Evolutionary conservation across 2,329 filamentous ascomycete genomes (phyloP).

Genomic region (Scedosporium dehoogii): DNA sequence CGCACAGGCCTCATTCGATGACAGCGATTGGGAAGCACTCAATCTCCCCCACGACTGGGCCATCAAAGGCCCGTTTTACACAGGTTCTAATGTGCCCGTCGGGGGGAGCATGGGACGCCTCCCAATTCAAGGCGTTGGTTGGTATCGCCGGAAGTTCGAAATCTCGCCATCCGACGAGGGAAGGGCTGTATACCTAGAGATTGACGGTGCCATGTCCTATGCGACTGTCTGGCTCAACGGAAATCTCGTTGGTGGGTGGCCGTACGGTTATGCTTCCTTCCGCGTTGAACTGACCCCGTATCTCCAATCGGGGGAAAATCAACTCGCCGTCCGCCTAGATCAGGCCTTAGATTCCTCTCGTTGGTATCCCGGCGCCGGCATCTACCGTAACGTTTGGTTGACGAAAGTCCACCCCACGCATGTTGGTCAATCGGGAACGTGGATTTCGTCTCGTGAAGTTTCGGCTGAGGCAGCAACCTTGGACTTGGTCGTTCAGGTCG

Average conservation of each 20-base stretch:
- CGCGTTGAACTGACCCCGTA: slow-evolving; percentile 39
- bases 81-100: slow-evolving; percentile 20
- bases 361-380: slow-evolving; percentile 44
- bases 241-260: slow-evolving; percentile 39
- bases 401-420: slow-evolving; percentile 34
- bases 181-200: slow-evolving; percentile 32
- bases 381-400: slow-evolving; percentile 46
- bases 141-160: slow-evolving; percentile 31
- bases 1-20: slow-evolving; percentile 25
- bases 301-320: slow-evolving; percentile 24
- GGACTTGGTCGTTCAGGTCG: slow-evolving; percentile 32
- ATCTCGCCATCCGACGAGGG: slow-evolving; percentile 15
- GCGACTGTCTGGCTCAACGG: slow-evolving; percentile 41
- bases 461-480: slow-evolving; percentile 32
- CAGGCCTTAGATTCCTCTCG: slow-evolving; percentile 37
- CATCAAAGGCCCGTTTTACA: slow-evolving; percentile 33
- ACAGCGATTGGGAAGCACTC: slow-evolving; percentile 29
- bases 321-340: slow-evolving; percentile 40
- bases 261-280: slow-evolving; percentile 40
- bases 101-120: slow-evolving; percentile 30
- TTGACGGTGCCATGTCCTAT: slow-evolving; percentile 43
- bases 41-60: slow-evolving; percentile 40
- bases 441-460: slow-evolving; percentile 33
- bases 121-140: slow-evolving; percentile 40
- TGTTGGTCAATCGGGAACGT: slow-evolving; percentile 39